phyloP scores from a whole-genome alignment of 345 rosid genomes.

The Populus simonii region DNA sequence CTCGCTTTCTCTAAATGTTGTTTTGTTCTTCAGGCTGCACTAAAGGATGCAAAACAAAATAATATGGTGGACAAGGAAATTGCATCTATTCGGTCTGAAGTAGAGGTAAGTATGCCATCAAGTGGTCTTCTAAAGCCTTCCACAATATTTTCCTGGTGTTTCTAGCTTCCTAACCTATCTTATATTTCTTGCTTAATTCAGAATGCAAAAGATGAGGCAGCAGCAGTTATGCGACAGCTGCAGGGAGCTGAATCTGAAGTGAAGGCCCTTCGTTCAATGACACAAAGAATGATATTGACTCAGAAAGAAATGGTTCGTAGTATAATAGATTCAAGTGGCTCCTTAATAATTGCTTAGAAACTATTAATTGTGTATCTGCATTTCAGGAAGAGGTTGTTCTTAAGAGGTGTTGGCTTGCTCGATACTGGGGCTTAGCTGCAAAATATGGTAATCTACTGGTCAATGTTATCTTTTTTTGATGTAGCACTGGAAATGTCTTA shows the following conservation, averaged over 20 bases:
- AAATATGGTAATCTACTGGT: constrained; percentile 54
- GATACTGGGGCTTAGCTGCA: constrained; percentile 94
- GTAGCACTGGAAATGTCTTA: not conserved
- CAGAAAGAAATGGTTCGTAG: constrained; percentile 34
- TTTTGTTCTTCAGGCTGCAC: constrained; percentile 24
- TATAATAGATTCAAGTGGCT: not conserved
- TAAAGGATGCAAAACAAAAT: constrained; percentile 27
- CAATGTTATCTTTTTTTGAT: constrained; percentile 4
- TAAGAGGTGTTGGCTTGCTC: constrained; percentile 99
- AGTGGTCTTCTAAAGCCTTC: not conserved
- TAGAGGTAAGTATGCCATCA: constrained; percentile 15
- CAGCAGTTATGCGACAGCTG: constrained; percentile 22
- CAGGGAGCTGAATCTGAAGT: constrained; percentile 35
- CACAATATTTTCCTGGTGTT: not conserved
- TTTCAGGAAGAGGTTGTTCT: constrained; percentile 98
- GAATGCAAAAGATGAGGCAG: constrained; percentile 32
- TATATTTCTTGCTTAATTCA: constrained; percentile 3
- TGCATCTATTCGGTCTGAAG: constrained; percentile 20
- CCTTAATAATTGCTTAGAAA: constrained; percentile 3
- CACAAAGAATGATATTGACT: constrained; percentile 36
- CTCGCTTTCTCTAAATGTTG: not conserved
- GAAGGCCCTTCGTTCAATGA: constrained; percentile 31
- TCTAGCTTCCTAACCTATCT: not conserved
- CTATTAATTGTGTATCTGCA: constrained; percentile 16
- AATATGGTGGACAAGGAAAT: constrained; percentile 24